Base-by-base conservation (phyloP, 495 filamentous ascomycete species). In the Trichoderma gamsii region DNA sequence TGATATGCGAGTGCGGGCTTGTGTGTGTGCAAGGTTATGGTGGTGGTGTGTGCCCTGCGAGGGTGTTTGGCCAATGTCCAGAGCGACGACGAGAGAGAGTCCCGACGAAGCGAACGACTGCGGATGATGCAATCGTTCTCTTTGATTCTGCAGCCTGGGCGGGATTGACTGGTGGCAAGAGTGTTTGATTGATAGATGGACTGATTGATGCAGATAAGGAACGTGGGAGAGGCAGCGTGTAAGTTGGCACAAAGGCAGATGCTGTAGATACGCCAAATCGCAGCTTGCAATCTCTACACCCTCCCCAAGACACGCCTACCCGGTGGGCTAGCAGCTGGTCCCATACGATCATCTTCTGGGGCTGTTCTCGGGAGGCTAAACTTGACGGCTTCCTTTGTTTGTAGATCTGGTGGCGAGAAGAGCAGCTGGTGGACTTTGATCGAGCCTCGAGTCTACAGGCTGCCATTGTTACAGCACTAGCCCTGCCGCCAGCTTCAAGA, bases 101-200 rank as follows among this genome's bases (percentile, higher is more conserved):
- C 44, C 44, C 44, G 44, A 49, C 44, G 49, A 38, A 38, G 44
- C 44, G n/a, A 49, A 49, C 44, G 15, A 27, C 16, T 5, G 56
- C 56, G 56, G 49, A 61, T 61, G 56, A 61, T 61, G 56, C 56
- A 61, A 61, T 32, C 25, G 56, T 21, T 61, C 15, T 21, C 49
- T 52, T 61, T 27, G 51, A 11, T 25, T 21, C 23, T 61, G 56
- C 56, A 61, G 56, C 21, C 16, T 12, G 51, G 21, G 51, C 21
- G n/a, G 13, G 27, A 61, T 27, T 61, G 56, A 27, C 27, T 61
- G 56, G 27, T 61, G 15, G 23, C 7, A n/a, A 27, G 1, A 56
- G 3, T 23, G 21, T 4, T 49, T 49, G 44, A 49, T 49, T n/a
- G 51, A 56, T 56, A n/a, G 51, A 56, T 16, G 51, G 15, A n/a